A percentile compares a stretch with the other conserved stretches of the same genome.
Conservation (phyloP, 2,329 filamentous ascomycete species). For the Pseudopyrenochaeta lycopersici region DNA sequence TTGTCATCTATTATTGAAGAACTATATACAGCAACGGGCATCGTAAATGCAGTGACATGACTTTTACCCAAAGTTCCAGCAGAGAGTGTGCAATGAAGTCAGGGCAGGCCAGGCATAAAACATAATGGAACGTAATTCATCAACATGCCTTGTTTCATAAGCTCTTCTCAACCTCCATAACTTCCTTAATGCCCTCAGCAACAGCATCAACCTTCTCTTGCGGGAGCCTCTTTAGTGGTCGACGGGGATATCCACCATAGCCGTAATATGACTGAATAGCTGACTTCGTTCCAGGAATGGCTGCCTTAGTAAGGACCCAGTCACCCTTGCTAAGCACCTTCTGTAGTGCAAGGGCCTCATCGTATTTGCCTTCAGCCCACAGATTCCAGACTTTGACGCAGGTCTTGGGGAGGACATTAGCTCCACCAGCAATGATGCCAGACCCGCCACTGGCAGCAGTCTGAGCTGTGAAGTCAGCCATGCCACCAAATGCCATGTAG, state of each 20-base stretch:
- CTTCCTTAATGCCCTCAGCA: constrained; percentile 60
- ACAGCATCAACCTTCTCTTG: constrained; percentile 61
- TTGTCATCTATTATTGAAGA: constrained; percentile 17
- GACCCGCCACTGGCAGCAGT: constrained; percentile 80
- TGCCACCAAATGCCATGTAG: constrained; percentile 88
- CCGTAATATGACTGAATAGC: constrained; percentile 83
- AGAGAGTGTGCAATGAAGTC: constrained; percentile 3
- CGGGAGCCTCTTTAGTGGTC: constrained; percentile 73
- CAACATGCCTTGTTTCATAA: constrained; percentile 33
- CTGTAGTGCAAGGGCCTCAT: constrained; percentile 79
- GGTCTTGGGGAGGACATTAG: constrained; percentile 85
- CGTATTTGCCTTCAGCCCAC: constrained; percentile 74
- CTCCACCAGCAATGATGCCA: constrained; percentile 85
- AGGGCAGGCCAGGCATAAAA: neutral
- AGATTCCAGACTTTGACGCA: constrained; percentile 82
- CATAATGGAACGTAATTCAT: constrained; percentile 1
- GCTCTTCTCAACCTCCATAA: constrained; percentile 70
- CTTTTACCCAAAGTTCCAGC: constrained; percentile 13
- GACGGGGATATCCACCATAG: constrained; percentile 79
- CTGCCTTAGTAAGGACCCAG: constrained; percentile 83
- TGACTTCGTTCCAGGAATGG: constrained; percentile 86
- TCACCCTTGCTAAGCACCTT: constrained; percentile 80
- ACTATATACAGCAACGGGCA: constrained; percentile 25
- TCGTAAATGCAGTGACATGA: constrained; percentile 19
- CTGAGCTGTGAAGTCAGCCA: constrained; percentile 87